phyloP scores from a whole-genome alignment of 2,329 filamentous ascomycete genomes.

The Sporothrix dimorphospora region DNA sequence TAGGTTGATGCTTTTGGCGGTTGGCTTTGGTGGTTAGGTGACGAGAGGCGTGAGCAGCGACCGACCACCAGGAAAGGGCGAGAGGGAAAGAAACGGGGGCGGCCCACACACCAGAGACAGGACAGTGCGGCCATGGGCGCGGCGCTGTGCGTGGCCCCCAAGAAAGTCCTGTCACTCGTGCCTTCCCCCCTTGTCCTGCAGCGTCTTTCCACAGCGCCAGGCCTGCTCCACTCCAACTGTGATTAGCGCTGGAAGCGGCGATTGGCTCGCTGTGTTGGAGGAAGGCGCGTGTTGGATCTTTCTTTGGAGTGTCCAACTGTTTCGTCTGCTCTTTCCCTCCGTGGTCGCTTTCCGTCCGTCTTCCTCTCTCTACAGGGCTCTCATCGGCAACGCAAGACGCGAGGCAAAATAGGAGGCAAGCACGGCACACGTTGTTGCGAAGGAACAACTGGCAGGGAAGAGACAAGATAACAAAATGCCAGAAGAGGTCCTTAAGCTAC shows the following conservation, averaged over 20 bases:
- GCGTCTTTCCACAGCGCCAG: background rate
- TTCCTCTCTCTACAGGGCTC: background rate
- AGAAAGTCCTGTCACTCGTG: background rate
- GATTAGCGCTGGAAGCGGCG: background rate
- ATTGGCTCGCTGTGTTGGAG: background rate
- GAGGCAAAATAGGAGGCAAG: background rate
- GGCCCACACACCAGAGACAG: background rate
- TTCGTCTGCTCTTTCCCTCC: slow-evolving; percentile 12
- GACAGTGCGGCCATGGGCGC: background rate
- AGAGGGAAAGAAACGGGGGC: background rate
- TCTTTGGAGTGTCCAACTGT: slow-evolving; percentile 4
- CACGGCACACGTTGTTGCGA: background rate
- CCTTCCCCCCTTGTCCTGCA: slow-evolving; percentile 6
- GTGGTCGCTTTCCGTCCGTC: background rate
- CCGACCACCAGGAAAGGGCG: background rate
- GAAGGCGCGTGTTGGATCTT: slow-evolving; percentile 15
- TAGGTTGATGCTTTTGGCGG: slow-evolving; percentile 17
- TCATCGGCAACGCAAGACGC: background rate
- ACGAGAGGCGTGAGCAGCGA: background rate
- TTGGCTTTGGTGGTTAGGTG: background rate
- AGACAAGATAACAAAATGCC: background rate
- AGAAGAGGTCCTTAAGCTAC: background rate
- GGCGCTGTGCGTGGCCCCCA: background rate
- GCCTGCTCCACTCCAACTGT: background rate
- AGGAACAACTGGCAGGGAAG: background rate